These are phyloP conservation scores for Fraxinus anomala DNA, from an alignment of 257 asterid species.

Conservation along the genomic window DNA sequence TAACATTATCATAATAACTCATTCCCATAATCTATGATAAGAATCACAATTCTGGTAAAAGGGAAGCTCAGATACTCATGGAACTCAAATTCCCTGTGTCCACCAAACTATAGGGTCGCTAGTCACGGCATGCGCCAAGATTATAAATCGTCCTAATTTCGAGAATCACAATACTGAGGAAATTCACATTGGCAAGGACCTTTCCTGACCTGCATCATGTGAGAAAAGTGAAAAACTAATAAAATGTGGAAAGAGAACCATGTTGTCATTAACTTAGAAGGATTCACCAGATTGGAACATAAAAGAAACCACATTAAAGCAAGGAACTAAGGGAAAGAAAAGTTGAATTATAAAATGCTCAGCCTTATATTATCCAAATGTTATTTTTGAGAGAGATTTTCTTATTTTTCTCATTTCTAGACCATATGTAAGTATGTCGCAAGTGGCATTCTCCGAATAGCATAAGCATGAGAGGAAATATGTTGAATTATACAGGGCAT, in stretches of 20 bases:
- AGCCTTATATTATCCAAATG: neutral
- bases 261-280: no score
- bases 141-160: slow-evolving; percentile 31
- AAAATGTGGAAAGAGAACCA: neutral
- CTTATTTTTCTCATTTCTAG: neutral
- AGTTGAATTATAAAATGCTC: neutral
- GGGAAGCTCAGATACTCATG: neutral
- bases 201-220: slow-evolving; percentile 60
- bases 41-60: neutral
- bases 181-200: slow-evolving; percentile 70
- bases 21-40: neutral
- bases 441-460: neutral
- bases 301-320: neutral
- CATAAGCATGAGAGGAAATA: neutral
- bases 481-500: neutral
- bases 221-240: neutral
- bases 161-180: slow-evolving; percentile 81
- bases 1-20: neutral
- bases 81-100: neutral
- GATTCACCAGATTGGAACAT: no score
- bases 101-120: neutral
- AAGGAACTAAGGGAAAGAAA: neutral
- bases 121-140: neutral
- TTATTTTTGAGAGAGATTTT: neutral
- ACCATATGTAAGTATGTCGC: neutral